These are phyloP conservation scores for Aquanectria penicillioides DNA, from an alignment of 2,329 filamentous ascomycete genomes.

Conservation along the genomic window DNA sequence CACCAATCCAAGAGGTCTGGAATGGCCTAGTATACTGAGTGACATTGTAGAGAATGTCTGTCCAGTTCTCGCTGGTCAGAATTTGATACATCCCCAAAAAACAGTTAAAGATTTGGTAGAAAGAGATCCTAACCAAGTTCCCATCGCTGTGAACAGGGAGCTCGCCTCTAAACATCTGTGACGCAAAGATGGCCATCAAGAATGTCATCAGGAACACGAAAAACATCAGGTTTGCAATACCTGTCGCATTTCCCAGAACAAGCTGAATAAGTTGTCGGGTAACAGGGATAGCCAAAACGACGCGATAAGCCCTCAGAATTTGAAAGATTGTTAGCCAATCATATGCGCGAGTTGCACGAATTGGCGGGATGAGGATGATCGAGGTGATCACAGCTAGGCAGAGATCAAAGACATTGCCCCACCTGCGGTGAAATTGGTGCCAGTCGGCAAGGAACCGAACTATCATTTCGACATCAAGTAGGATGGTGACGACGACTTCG, in stretches of 20 bases:
- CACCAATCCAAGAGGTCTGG: slow-evolving; percentile 90
- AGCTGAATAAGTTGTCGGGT: slow-evolving; percentile 87
- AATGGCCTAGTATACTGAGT: slow-evolving; percentile 73
- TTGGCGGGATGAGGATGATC: slow-evolving; percentile 85
- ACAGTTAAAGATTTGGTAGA: slow-evolving; percentile 91
- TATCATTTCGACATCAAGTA: slow-evolving; percentile 84
- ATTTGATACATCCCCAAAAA: slow-evolving; percentile 99
- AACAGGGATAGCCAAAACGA: slow-evolving; percentile 88
- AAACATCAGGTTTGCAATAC: slow-evolving; percentile 93
- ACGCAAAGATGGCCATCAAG: slow-evolving; percentile 90
- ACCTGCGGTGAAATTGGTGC: slow-evolving; percentile 79
- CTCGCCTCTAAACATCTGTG: slow-evolving; percentile 91
- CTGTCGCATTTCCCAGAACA: slow-evolving; percentile 89
- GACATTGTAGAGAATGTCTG: slow-evolving; percentile 82
- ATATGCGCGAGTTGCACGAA: slow-evolving; percentile 80
- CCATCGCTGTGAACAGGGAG: slow-evolving; percentile 75
- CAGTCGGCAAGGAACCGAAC: slow-evolving; percentile 83
- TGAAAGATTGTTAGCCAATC: slow-evolving; percentile 94
- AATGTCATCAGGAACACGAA: slow-evolving; percentile 98
- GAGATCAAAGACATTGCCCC: slow-evolving; percentile 83
- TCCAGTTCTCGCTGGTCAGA: slow-evolving; percentile 97
- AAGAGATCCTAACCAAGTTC: slow-evolving; percentile 75
- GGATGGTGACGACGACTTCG: slow-evolving; percentile 79
- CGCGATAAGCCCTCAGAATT: slow-evolving; percentile 88
- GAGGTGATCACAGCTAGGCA: slow-evolving; percentile 82